Evolutionary conservation across 768 basidiomycete species (phyloP), one percentile per base, ranked within the genome.

Genomic region (Kwoniella newhampshirensis): DNA sequence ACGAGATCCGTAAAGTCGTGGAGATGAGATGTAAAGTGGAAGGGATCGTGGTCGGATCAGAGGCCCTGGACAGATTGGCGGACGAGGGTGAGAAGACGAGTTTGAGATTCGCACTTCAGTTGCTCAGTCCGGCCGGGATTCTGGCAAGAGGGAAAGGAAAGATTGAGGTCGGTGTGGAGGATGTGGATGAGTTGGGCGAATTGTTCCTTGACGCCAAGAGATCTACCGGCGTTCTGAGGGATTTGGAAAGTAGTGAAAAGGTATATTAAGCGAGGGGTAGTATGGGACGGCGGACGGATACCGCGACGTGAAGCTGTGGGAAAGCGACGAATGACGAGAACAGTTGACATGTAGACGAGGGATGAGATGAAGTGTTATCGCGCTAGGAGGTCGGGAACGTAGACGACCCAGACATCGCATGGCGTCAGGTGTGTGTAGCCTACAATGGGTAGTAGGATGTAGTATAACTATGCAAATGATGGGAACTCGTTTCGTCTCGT

Each of bases 121-220:
- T 97, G 15, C 81, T 98, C 54, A 87, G 89, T 0, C 94, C 94
- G 0, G 91, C 90, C 1, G 87, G 88, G 20, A 93, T 98, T 69
- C 82, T 97, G 3, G 86, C 92, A 2, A 79, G 80, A 32, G 77
- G 92, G 27, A 83, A 82, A 0, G 92, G 93, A 2, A 85, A 91
- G 57, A 81, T 77, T 30, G 86, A 91, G 68, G 90, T 98, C 54
- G 83, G 85, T 59, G 77, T 86, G 2, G 91, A 97, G 62, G 96
- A 99, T 75, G 85, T 98, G 46, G 81, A 82, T 30, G 92, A 97
- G 81, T 91, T 96, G 86, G 87, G 86, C 62, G 89, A 90, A 71
- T 80, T 99, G 28, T 99, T 99, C 81, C 80, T 97, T 67, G 93
- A 98, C 75, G 91, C 94, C 18, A 94, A 92, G 66, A 53, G 72